Conservation (phyloP, 768 basidiomycete species). For the Xerocomellus chrysenteron region DNA sequence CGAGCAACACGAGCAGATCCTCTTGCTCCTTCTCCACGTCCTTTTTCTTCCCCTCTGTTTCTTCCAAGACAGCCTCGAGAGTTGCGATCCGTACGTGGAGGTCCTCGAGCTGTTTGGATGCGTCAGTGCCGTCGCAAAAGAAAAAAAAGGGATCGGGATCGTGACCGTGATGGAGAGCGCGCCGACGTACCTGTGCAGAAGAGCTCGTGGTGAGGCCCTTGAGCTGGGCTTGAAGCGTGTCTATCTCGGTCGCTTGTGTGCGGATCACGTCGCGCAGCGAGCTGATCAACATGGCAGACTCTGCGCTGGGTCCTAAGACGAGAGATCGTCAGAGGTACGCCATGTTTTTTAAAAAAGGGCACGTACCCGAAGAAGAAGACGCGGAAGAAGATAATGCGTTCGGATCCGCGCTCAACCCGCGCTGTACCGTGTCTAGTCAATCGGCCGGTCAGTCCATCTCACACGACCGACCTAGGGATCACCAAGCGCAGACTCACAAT, state of each 20-base stretch:
- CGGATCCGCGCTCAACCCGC: conserved; percentile 69
- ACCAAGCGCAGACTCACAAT: conserved; percentile 56
- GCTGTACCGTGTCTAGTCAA: conserved; percentile 67
- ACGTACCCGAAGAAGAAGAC: conserved; percentile 55
- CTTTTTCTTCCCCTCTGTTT: conserved; percentile 62
- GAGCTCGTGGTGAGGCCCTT: conserved; percentile 38
- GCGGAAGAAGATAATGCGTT: conserved; percentile 54
- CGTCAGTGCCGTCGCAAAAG: neutral
- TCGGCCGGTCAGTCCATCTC: neutral
- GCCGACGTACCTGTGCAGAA: conserved; percentile 37
- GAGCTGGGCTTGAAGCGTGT: conserved; percentile 60
- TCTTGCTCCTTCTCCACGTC: conserved; percentile 97
- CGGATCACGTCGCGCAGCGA: conserved; percentile 83
- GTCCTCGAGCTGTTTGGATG: conserved; percentile 37
- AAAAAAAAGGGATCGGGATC: too few species aligned
- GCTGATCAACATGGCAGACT: conserved; percentile 76
- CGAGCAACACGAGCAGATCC: conserved; percentile 88
- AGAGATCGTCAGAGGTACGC: neutral
- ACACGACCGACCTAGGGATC: neutral
- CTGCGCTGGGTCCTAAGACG: conserved; percentile 60
- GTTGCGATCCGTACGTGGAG: conserved; percentile 47
- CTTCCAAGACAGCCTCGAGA: conserved; percentile 48
- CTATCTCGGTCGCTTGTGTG: conserved; percentile 80
- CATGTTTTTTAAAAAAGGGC: too few species aligned
- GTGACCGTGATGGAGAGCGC: too few species aligned